Percentiles rank a stretch among this genome's conserved stretches.
Conservation (phyloP, 257 asterid species). For the Solanum etuberosum region DNA sequence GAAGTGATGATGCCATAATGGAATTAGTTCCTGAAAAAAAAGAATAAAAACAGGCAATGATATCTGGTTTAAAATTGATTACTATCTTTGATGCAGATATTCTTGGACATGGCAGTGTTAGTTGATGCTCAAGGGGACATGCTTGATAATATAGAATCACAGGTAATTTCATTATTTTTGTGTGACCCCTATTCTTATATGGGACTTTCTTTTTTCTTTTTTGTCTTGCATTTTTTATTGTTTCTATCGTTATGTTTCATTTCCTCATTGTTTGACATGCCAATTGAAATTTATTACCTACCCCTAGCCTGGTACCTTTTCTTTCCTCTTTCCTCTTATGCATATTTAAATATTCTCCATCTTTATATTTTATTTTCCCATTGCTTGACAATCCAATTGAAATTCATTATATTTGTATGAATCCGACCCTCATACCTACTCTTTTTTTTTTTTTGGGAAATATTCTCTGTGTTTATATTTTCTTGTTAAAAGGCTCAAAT, state of each 20-base stretch:
- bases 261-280: neutral
- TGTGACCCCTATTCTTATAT: neutral
- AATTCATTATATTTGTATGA: neutral
- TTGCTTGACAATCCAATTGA: neutral
- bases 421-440: neutral
- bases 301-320: neutral
- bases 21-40: neutral
- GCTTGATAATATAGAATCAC: constrained; percentile 95
- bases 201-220: neutral
- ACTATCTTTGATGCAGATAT: constrained; percentile 35
- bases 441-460: neutral
- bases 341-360: neutral
- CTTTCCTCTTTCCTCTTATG: neutral
- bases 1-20: neutral
- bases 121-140: constrained; percentile 98
- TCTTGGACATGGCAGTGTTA: constrained; percentile 93
- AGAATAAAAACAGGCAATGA: neutral
- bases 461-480: neutral
- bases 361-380: neutral
- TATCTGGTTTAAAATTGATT: neutral
- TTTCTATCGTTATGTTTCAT: neutral
- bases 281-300: neutral
- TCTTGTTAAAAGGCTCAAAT: neutral
- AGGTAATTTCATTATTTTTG: constrained; percentile 28
- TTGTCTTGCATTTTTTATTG: neutral